phyloP scores from a whole-genome alignment of 176 grass and related monocot species.

The Triticum monococcum region DNA sequence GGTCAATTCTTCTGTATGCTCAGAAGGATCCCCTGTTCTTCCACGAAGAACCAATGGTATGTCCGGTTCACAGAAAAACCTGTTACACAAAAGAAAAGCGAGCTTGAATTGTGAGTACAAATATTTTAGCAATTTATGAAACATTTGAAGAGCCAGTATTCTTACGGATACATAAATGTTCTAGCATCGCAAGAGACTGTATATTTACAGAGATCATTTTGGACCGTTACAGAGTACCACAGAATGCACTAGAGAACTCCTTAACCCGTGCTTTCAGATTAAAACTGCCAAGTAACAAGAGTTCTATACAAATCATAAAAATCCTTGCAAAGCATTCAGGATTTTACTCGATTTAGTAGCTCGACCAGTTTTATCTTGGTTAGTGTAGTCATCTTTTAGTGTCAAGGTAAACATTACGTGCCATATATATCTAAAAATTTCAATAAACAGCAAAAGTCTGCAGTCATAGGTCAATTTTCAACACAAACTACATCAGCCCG shows the following conservation, averaged over 20 bases:
- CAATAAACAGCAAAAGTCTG: background rate
- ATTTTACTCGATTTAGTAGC: background rate
- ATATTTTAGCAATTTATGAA: background rate
- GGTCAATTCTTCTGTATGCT: background rate
- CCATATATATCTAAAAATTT: background rate
- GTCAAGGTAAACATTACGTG: background rate
- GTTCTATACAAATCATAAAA: background rate
- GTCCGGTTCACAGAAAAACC: background rate
- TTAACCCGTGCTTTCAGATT: background rate
- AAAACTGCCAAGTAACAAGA: background rate
- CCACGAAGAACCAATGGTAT: background rate
- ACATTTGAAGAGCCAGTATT: background rate
- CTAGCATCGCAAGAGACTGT: background rate
- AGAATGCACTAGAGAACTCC: background rate
- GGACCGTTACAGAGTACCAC: background rate
- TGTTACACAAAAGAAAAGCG: background rate
- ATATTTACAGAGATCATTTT: background rate
- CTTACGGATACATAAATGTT: too few species aligned
- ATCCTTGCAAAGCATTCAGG: background rate
- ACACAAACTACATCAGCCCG: background rate
- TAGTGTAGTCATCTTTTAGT: background rate
- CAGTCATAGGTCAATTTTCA: background rate
- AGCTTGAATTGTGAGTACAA: background rate
- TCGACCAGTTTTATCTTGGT: background rate
- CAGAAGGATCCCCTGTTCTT: background rate